phyloP scores from a whole-genome alignment of 202 grass and related monocot species.

The Cymbopogon flexuosus region DNA sequence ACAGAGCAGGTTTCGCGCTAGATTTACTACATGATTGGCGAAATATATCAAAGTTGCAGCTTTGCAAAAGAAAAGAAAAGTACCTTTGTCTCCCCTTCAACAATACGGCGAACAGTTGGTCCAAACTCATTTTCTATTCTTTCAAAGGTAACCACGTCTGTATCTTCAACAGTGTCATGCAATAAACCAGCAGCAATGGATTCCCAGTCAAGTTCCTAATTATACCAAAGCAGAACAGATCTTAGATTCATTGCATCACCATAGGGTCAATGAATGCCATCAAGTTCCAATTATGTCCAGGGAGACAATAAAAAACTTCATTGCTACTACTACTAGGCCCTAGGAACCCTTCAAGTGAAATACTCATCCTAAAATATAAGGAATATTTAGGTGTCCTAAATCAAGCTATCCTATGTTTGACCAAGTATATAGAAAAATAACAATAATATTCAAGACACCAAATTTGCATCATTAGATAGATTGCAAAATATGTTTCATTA shows the following conservation, averaged over 20 bases:
- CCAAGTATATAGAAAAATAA: background rate
- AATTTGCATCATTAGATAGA: background rate
- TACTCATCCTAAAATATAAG: background rate
- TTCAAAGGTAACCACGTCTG: conserved; percentile 88
- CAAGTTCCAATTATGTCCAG: conserved; percentile 51
- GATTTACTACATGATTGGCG: background rate
- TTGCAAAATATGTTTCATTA: background rate
- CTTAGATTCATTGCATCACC: conserved; percentile 14
- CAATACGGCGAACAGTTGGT: conserved; percentile 77
- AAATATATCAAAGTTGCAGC: conserved; percentile 10
- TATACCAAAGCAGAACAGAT: conserved; percentile 35
- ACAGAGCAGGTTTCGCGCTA: background rate
- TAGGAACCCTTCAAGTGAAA: background rate
- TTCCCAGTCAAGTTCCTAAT: conserved; percentile 96
- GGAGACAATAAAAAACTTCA: conserved; percentile 22
- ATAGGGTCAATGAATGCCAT: conserved; percentile 43
- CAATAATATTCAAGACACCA: background rate
- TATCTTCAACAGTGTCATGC: conserved; percentile 99
- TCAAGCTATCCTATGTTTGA: background rate
- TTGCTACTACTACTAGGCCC: background rate
- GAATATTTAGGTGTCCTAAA: background rate
- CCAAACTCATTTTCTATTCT: conserved; percentile 94
- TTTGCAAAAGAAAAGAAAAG: conserved; percentile 7
- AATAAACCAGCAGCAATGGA: conserved; percentile 95
- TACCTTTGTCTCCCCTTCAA: conserved; percentile 99